These are phyloP conservation scores for Arxiozyma heterogenica DNA, from an alignment of 1,139 yeast species.

Conservation along the genomic window DNA sequence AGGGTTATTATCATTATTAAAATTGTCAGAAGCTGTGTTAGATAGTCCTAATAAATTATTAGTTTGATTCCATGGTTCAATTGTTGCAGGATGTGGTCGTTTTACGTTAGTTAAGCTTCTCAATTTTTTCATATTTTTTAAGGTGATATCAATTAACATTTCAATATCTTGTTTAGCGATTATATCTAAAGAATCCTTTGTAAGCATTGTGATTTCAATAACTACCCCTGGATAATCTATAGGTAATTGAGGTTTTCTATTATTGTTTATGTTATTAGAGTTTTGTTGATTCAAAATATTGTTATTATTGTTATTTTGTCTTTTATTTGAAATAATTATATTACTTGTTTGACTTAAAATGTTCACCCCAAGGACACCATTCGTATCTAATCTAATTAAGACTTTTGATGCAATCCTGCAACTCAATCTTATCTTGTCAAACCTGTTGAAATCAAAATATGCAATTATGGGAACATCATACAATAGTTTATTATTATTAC, in stretches of 20 bases:
- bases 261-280: not conserved
- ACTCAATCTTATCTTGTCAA: conserved; percentile 46
- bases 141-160: conserved; percentile 15
- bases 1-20: not conserved
- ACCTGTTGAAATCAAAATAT: conserved; percentile 45
- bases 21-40: not conserved
- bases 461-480: conserved; percentile 31
- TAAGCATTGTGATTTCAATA: conserved; percentile 53
- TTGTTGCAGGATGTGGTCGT: not conserved
- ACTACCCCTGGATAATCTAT: conserved; percentile 48
- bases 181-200: conserved; percentile 30
- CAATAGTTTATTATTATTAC: conserved; percentile 16
- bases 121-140: not conserved
- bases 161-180: conserved; percentile 20
- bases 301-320: conserved; percentile 23
- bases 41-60: not conserved
- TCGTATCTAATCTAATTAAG: conserved; percentile 48
- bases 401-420: conserved; percentile 51
- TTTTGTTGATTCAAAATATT: conserved; percentile 4
- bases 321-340: conserved; percentile 15
- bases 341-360: conserved; percentile 30
- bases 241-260: conserved; percentile 23
- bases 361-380: conserved; percentile 39
- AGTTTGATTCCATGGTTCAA: not conserved
- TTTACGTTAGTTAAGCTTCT: not conserved